These are phyloP conservation scores for Hippophae tibetana DNA, from an alignment of 306 rosid genomes.

Conservation along the genomic window DNA sequence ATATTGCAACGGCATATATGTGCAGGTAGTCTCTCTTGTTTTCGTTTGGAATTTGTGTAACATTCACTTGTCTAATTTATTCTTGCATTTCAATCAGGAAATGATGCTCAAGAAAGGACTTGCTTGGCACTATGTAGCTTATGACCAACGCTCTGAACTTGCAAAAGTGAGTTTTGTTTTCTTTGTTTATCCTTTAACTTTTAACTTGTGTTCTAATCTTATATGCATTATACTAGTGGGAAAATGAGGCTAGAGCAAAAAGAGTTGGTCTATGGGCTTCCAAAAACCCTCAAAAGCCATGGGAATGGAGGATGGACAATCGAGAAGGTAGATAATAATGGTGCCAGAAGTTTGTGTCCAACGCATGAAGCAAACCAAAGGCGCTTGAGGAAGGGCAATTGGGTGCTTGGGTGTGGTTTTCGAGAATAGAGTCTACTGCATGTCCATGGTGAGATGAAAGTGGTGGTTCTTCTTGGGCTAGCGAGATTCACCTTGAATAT, in stretches of 20 bases:
- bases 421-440: too few relatives aligned
- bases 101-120: slow-evolving; percentile 72
- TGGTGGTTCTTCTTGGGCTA: too few relatives aligned
- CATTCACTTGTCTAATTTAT: not conserved
- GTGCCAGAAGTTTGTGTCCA: too few relatives aligned
- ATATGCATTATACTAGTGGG: slow-evolving; percentile 49
- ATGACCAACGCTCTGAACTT: slow-evolving; percentile 59
- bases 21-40: slow-evolving; percentile 49
- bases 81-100: slow-evolving; percentile 38
- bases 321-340: not conserved
- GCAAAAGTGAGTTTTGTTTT: slow-evolving; percentile 33
- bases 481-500: too few relatives aligned
- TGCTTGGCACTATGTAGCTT: slow-evolving; percentile 77
- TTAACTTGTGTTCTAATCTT: not conserved
- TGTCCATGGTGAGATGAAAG: too few relatives aligned
- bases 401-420: too few relatives aligned
- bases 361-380: too few relatives aligned
- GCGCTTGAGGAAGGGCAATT: too few relatives aligned
- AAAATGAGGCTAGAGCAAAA: slow-evolving; percentile 46
- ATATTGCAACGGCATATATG: slow-evolving; percentile 52
- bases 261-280: slow-evolving; percentile 79
- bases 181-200: not conserved
- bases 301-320: slow-evolving; percentile 68
- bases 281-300: slow-evolving; percentile 77
- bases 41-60: not conserved